These are phyloP conservation scores for Hypericum androsaemum DNA, from an alignment of 345 rosid species.

Conservation along the genomic window DNA sequence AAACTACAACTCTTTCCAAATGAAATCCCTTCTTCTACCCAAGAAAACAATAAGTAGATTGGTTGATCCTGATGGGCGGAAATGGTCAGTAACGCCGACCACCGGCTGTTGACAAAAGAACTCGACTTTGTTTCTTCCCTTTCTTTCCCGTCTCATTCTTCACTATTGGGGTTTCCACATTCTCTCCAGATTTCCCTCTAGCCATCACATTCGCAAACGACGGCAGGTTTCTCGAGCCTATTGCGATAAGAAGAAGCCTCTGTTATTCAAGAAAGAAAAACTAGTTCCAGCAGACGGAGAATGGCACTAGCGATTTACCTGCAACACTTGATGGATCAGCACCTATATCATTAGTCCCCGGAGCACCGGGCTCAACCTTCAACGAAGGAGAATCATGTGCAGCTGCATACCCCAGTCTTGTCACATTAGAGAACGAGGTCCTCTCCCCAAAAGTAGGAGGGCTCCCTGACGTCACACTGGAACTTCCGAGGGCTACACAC, in stretches of 20 bases:
- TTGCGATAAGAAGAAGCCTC: neutral
- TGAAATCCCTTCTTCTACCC: too few species aligned
- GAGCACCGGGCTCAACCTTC: constrained; percentile 36
- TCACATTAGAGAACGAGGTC: constrained; percentile 67
- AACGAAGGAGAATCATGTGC: constrained; percentile 77
- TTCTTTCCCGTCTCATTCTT: constrained; percentile 54
- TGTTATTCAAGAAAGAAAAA: constrained; percentile 8
- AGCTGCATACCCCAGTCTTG: constrained; percentile 92
- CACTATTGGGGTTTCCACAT: constrained; percentile 22
- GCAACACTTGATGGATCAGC: constrained; percentile 10
- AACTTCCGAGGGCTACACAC: constrained; percentile 54
- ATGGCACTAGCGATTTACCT: too few species aligned
- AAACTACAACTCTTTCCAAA: too few species aligned
- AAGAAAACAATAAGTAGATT: too few species aligned
- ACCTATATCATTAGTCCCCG: constrained; percentile 22
- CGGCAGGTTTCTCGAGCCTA: constrained; percentile 45
- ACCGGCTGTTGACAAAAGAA: constrained; percentile 76
- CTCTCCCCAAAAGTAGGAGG: constrained; percentile 59
- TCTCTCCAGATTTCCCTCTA: constrained; percentile 35
- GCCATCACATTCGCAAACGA: constrained; percentile 78
- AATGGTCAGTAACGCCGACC: constrained; percentile 53
- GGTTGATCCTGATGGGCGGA: neutral
- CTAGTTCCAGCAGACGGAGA: constrained; percentile 13
- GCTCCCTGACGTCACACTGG: constrained; percentile 45
- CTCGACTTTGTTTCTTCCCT: constrained; percentile 64